Evolutionary conservation across 1,139 yeast genomes (phyloP).

Genomic region (Sporopachydermia cereana): DNA sequence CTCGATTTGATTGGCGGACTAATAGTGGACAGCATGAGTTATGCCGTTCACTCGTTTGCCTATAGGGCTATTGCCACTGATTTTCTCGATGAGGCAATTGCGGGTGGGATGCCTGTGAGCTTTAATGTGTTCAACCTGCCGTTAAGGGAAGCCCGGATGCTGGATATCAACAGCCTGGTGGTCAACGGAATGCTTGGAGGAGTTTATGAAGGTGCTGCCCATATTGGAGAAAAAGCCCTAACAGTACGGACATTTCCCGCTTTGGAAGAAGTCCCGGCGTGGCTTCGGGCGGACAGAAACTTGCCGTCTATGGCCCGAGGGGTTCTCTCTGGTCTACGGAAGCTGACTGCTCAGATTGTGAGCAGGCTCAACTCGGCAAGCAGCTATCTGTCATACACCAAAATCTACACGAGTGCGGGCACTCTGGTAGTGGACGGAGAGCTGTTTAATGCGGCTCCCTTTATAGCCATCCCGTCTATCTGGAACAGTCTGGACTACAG

Average conservation of each 20-base stretch:
- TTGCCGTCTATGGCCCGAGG: background rate
- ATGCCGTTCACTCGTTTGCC: background rate
- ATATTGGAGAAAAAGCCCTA: background rate
- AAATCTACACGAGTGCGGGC: background rate
- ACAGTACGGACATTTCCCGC: background rate
- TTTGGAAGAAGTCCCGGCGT: background rate
- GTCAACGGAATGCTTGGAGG: background rate
- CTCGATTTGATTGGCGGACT: background rate
- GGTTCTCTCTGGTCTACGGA: background rate
- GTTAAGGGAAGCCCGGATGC: background rate
- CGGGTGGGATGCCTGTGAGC: background rate
- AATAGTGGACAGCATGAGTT: background rate
- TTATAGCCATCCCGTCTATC: background rate
- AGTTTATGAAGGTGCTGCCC: background rate
- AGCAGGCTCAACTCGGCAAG: background rate
- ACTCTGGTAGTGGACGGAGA: background rate
- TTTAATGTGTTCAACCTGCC: slow-evolving; percentile 2
- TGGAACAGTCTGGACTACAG: background rate
- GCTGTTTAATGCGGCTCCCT: background rate
- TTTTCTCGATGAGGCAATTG: background rate
- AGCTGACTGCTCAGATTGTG: background rate
- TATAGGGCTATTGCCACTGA: background rate
- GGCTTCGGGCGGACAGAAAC: background rate
- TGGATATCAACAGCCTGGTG: background rate
- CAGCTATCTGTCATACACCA: background rate